Base-by-base conservation (phyloP, 2,329 filamentous ascomycete genomes). In the Aaosphaeria arxii region DNA sequence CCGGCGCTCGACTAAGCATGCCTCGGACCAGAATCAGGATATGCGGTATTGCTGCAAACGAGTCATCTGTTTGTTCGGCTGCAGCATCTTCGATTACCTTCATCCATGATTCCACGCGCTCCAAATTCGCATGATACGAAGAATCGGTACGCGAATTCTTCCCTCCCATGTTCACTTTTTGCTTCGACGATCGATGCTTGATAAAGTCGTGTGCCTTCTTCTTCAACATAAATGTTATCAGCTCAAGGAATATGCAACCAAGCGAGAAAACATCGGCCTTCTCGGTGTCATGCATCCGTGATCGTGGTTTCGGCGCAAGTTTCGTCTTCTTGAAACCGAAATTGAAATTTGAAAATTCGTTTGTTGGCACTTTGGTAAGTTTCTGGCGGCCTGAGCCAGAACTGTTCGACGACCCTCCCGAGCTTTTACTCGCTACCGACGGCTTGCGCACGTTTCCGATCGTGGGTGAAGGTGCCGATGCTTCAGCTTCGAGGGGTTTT, bases 261-360 rank as follows among this genome's bases (percentile, higher is more conserved):
- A 90, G 74, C 3, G 86, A 88, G 69, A 87, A 91, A 17, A 91
- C 74, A 62, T 91, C 88, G 40, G 84, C 82, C 59, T 72, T 76
- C 50, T 64, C 63, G 9, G 65, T 69, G 17, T 73, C 66, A 38
- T 70, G 57, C 6, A 56, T 55, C 7, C 55, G 59, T 11, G 58
- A 63, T 11, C 59, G 61, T 39, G 54, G 56, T 52, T 58, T 63
- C 13, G 60, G 60, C 36, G 44, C 44, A 30, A 63, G 60, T 52
- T 62, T 69, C 45, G 54, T 58, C 47, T 49, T 62, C 31, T 55
- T 61, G 51, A 67, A 67, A 1, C 67, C 66, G 46, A 71, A 71
- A 42, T 70, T 69, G 54, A 71, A 71, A 0, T 66, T 64, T 2
- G 64, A 59, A 32, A 68, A 65, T 7, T 67, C 66, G 6, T 57